These are phyloP conservation scores for Paecilomyces sp. DNA, from an alignment of 2,329 filamentous ascomycete genomes.

Conservation along the genomic window DNA sequence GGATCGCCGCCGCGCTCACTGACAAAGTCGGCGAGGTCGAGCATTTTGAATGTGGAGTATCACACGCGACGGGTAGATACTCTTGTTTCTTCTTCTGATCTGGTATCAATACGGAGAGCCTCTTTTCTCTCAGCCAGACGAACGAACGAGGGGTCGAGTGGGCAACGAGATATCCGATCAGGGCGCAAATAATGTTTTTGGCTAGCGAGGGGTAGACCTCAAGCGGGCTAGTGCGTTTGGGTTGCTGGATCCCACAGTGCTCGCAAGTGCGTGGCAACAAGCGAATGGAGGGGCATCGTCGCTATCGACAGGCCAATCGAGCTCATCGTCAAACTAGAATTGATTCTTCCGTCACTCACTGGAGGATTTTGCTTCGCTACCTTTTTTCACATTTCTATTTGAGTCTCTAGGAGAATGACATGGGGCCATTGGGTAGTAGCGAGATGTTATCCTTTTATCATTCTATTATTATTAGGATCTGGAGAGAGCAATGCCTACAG, in stretches of 20 bases:
- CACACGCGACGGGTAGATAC: neutral
- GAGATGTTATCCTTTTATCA: too few relatives aligned
- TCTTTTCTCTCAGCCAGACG: neutral
- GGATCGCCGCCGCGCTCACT: slow-evolving; percentile 84
- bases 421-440: too few relatives aligned
- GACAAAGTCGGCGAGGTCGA: slow-evolving; percentile 73
- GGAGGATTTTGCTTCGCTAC: too few relatives aligned
- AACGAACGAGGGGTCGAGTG: neutral
- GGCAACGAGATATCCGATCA: neutral
- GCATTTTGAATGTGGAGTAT: slow-evolving; percentile 44
- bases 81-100: neutral
- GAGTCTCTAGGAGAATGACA: too few relatives aligned
- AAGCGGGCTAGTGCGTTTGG: neutral
- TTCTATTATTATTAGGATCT: too few relatives aligned
- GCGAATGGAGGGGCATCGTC: neutral
- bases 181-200: neutral
- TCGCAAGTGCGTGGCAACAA: neutral
- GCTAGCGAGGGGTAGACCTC: neutral
- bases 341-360: too few relatives aligned
- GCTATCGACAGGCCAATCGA: neutral
- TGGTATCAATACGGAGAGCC: neutral
- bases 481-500: too few relatives aligned
- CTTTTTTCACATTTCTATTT: too few relatives aligned
- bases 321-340: too few relatives aligned
- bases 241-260: neutral